Evolutionary conservation across 306 rosid genomes (phyloP).

Genomic region (Mimosa pudica): DNA sequence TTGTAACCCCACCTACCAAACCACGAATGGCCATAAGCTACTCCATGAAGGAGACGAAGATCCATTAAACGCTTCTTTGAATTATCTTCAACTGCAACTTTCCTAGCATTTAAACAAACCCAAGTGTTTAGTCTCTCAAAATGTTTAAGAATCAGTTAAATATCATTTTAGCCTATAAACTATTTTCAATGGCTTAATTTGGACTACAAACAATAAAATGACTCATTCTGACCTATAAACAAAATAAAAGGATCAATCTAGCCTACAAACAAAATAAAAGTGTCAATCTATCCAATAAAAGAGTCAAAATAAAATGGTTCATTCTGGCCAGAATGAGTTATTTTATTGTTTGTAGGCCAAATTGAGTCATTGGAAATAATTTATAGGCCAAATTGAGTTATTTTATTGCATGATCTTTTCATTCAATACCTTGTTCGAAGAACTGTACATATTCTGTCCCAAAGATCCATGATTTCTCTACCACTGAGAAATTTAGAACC

Average conservation of each 20-base stretch:
- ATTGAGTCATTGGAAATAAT: too few relatives aligned
- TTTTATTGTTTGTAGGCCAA: too few relatives aligned
- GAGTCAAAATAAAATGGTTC: too few relatives aligned
- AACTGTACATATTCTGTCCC: slow-evolving; percentile 77
- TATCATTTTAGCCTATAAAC: too few relatives aligned
- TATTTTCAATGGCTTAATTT: too few relatives aligned
- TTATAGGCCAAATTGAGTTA: too few relatives aligned
- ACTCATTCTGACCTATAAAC: too few relatives aligned
- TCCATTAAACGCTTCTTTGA: slow-evolving; percentile 79
- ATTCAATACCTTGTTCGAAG: slow-evolving; percentile 62
- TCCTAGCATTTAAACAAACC: slow-evolving; percentile 48
- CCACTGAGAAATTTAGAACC: slow-evolving; percentile 81
- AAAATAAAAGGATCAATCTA: too few relatives aligned
- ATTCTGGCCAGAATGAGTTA: too few relatives aligned
- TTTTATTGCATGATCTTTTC: not conserved
- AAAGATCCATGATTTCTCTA: slow-evolving; percentile 79
- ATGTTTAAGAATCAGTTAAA: not conserved
- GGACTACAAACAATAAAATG: too few relatives aligned
- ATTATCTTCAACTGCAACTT: slow-evolving; percentile 67
- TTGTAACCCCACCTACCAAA: slow-evolving; percentile 90
- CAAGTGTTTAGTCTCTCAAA: slow-evolving; percentile 2
- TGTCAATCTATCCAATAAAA: too few relatives aligned
- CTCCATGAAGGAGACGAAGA: slow-evolving; percentile 84
- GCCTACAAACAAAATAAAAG: too few relatives aligned
- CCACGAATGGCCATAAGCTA: slow-evolving; percentile 90